Percentiles rank a stretch among this genome's conserved stretches.
These are phyloP conservation scores for Antrodiella citrinella DNA, from an alignment of 768 basidiomycete genomes.

Conservation along the genomic window DNA sequence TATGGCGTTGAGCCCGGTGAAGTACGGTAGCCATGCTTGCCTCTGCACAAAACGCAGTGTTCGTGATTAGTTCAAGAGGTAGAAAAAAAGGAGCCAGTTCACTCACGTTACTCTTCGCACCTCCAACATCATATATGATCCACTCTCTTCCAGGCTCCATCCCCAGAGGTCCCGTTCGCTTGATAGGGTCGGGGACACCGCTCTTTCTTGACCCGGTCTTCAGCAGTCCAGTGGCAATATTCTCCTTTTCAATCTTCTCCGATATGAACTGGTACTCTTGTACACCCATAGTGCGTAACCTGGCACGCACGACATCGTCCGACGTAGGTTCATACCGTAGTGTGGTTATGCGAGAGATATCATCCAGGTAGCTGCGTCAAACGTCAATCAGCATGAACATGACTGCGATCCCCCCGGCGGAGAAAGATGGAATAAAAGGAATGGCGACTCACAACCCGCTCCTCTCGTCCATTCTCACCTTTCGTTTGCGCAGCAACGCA, in stretches of 20 bases:
- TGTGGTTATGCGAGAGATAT: conserved; percentile 56
- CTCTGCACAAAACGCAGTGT: conserved; percentile 49
- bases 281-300: conserved; percentile 69
- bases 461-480: background rate
- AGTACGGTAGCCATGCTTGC: conserved; percentile 72
- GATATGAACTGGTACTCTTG: conserved; percentile 59
- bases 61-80: too few species aligned
- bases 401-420: too few species aligned
- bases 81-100: conserved; percentile 3
- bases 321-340: conserved; percentile 62
- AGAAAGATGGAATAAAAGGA: background rate
- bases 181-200: background rate
- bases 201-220: background rate
- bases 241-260: background rate
- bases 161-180: conserved; percentile 26
- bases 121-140: conserved; percentile 78
- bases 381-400: too few species aligned
- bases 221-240: background rate
- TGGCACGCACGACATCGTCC: conserved; percentile 71
- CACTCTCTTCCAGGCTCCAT: conserved; percentile 60
- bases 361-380: conserved; percentile 57
- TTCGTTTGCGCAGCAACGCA: background rate
- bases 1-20: conserved; percentile 76
- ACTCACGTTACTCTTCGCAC: conserved; percentile 58
- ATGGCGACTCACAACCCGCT: background rate